phyloP scores from a whole-genome alignment of 2,329 filamentous ascomycete genomes.

The Botryosphaeria dothidea region DNA sequence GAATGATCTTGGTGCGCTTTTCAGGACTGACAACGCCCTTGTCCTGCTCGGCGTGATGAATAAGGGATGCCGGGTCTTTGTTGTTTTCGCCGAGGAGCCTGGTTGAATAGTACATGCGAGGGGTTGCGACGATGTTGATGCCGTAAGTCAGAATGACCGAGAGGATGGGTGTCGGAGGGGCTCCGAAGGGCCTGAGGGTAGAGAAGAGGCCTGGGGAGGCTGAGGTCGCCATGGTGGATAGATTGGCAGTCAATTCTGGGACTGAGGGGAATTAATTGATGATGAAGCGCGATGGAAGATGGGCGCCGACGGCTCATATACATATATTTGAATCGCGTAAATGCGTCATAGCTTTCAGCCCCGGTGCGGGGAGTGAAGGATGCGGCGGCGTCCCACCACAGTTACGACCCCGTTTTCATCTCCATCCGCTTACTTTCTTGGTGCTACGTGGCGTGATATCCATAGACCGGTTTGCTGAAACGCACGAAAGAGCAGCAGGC shows the following conservation, averaged over 20 bases:
- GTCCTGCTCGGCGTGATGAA: neutral
- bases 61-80: neutral
- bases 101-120: slow-evolving; percentile 12
- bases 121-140: slow-evolving; percentile 12
- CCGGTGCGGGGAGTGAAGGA: neutral
- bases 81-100: slow-evolving; percentile 6
- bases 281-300: neutral
- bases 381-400: neutral
- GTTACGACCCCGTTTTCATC: neutral
- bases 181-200: slow-evolving; percentile 1
- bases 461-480: neutral
- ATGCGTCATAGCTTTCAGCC: neutral
- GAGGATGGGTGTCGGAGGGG: slow-evolving; percentile 11
- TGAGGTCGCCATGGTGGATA: neutral
- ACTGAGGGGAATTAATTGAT: neutral
- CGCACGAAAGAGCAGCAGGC: neutral
- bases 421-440: too few relatives aligned
- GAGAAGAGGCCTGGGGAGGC: slow-evolving; percentile 1
- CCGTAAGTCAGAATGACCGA: slow-evolving; percentile 8
- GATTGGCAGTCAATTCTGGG: neutral
- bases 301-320: neutral
- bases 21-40: slow-evolving; percentile 10
- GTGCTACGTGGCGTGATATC: neutral
- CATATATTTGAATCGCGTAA: neutral
- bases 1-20: slow-evolving; percentile 7